phyloP scores from a whole-genome alignment of 495 filamentous ascomycete species.

The Neurospora sublineolata region DNA sequence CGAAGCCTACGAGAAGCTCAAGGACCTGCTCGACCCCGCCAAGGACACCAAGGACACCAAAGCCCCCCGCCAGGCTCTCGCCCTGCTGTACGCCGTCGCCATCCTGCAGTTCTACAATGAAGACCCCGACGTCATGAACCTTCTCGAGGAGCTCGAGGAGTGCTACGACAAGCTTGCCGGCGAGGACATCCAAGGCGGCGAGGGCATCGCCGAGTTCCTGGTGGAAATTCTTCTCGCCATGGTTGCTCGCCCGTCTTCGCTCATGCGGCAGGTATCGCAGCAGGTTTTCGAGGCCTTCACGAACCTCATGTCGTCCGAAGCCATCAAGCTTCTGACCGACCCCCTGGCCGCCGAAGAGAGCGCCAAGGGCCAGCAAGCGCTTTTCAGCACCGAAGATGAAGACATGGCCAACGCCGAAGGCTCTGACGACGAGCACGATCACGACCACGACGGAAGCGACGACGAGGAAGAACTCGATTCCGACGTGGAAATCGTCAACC shows the following conservation, averaged over 20 bases:
- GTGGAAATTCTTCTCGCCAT: conserved; percentile 83
- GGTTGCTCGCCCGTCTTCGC: conserved; percentile 69
- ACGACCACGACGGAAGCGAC: conserved; percentile 20
- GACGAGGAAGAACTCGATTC: conserved; percentile 27
- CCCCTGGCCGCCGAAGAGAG: conserved; percentile 71
- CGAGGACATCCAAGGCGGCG: conserved; percentile 18
- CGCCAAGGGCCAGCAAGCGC: conserved; percentile 66
- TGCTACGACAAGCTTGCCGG: conserved; percentile 47
- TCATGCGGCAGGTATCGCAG: conserved; percentile 76
- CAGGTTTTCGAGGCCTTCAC: conserved; percentile 79
- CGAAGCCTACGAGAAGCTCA: conserved; percentile 51
- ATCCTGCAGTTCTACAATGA: conserved; percentile 84
- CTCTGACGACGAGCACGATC: conserved; percentile 20
- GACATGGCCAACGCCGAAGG: conserved; percentile 34
- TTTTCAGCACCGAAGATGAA: conserved; percentile 68
- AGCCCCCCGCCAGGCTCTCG: conserved; percentile 47
- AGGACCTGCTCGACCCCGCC: conserved; percentile 53
- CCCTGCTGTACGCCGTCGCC: conserved; percentile 72
- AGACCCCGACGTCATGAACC: conserved; percentile 61
- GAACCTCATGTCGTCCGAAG: conserved; percentile 53
- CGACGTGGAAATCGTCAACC: conserved; percentile 33
- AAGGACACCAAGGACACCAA: conserved; percentile 27
- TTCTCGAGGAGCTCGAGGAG: conserved; percentile 25
- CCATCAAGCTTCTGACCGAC: conserved; percentile 61
- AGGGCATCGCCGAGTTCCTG: conserved; percentile 58